Evolutionary conservation across 805 yeast species (phyloP), one percentile per base, ranked within the genome.

Genomic region (Hemisphaericaspora nanyangensis): DNA sequence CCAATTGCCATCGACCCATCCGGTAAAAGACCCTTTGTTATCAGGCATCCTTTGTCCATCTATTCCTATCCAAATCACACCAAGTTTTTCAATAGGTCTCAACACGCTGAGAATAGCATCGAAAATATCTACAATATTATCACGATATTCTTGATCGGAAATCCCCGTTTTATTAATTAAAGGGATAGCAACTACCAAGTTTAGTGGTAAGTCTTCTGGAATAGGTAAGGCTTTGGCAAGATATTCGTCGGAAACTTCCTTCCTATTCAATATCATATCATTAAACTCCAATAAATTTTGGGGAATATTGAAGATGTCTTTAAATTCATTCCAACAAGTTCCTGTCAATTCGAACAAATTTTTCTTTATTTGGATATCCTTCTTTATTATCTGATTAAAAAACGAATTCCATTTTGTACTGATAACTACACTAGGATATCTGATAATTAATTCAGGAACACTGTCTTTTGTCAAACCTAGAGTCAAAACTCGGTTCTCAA

Each of bases 51-150:
- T 68, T 7, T 44, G 42, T 1, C 73, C 72, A 49, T 74, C 67
- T 35, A 67, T 58, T 1, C 82, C 81, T 16, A 71, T 55, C 13
- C 74, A 54, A 0, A 77, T 65, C 16, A 78, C 43, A 0, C 80
- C 81, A 11, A 78, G 49, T 29, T 57, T 61, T 48, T 76, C 82
- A 12, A 51, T 34, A 0, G 60, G 54, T 13, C 65, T 52, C 28
- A 77, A 49, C 0, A 45, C 44, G 1, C 45, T 38, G 28, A 70
- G 40, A 3, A 67, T 42, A 6, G 44, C 46, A 11, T 43, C 50
- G 3, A 77, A 34, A 4, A 51, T 43, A 1, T 37, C 17, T 10
- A 51, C 52, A 2, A 73, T 26, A 3, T 46, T 43, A 2, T 24
- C 12, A 34, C 50, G 45, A 47, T 66, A 68, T 6, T 56, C 62